These are phyloP conservation scores for Termitomyces sp. DNA, from an alignment of 768 basidiomycete species.

Conservation along the genomic window DNA sequence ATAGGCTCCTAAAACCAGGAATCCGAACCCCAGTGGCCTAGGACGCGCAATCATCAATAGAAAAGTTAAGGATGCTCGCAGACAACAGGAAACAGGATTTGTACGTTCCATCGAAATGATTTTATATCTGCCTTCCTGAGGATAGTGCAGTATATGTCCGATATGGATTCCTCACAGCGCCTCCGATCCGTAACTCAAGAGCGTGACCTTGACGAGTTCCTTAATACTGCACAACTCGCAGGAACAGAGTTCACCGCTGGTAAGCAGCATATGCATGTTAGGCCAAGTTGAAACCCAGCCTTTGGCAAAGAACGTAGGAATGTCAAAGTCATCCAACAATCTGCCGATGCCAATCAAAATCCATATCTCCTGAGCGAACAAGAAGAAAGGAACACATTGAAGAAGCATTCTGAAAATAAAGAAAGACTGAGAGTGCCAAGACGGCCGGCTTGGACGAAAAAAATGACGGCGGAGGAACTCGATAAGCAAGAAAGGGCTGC, in stretches of 20 bases:
- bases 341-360: slow-evolving; percentile 60
- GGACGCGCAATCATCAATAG: slow-evolving; percentile 96
- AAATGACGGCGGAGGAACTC: slow-evolving; percentile 72
- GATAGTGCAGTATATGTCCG: slow-evolving; percentile 65
- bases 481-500: slow-evolving; percentile 88
- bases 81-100: slow-evolving; percentile 59
- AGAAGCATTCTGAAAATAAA: slow-evolving; percentile 74
- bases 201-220: slow-evolving; percentile 91
- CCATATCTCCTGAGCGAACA: slow-evolving; percentile 82
- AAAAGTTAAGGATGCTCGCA: slow-evolving; percentile 73
- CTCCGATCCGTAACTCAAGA: slow-evolving; percentile 96
- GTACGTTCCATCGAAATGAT: slow-evolving; percentile 37
- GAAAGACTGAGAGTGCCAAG: slow-evolving; percentile 82
- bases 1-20: slow-evolving; percentile 58
- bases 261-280: slow-evolving; percentile 31
- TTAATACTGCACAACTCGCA: slow-evolving; percentile 92
- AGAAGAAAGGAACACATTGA: slow-evolving; percentile 75
- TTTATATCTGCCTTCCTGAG: slow-evolving; percentile 7
- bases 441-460: slow-evolving; percentile 85
- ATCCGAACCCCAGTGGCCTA: slow-evolving; percentile 76
- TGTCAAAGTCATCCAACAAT: slow-evolving; percentile 71
- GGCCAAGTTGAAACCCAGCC: slow-evolving; percentile 5
- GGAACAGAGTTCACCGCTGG: slow-evolving; percentile 96
- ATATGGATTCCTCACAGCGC: slow-evolving; percentile 62
- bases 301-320: slow-evolving; percentile 64